Conservation (phyloP, 2,329 filamentous ascomycete genomes). For the Volutella citrinella region DNA sequence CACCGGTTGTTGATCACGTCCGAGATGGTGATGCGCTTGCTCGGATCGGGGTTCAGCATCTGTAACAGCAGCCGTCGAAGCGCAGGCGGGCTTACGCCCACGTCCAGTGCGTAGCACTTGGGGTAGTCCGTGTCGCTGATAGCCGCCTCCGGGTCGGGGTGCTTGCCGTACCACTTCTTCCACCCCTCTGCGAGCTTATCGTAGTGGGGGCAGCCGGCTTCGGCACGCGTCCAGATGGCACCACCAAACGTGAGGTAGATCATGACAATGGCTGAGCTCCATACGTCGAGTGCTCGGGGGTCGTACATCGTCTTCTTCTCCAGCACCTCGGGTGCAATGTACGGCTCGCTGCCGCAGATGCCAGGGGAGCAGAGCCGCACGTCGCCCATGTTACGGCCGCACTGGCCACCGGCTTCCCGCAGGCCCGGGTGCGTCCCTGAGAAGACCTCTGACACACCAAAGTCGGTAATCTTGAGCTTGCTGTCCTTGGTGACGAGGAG, state of each 20-base stretch:
- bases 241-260: slow-evolving; percentile 71
- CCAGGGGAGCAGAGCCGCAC: slow-evolving; percentile 72
- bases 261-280: slow-evolving; percentile 82
- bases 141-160: slow-evolving; percentile 35
- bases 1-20: slow-evolving; percentile 69
- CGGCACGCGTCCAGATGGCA: slow-evolving; percentile 71
- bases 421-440: slow-evolving; percentile 77
- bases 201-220: slow-evolving; percentile 56
- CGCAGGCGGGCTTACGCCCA: slow-evolving; percentile 61
- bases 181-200: slow-evolving; percentile 64
- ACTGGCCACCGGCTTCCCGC: slow-evolving; percentile 68
- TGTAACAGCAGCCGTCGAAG: slow-evolving; percentile 69
- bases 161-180: slow-evolving; percentile 62
- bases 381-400: slow-evolving; percentile 69
- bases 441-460: slow-evolving; percentile 86
- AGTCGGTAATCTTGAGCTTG: slow-evolving; percentile 87
- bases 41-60: slow-evolving; percentile 80
- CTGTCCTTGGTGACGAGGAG: slow-evolving; percentile 75
- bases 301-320: slow-evolving; percentile 65
- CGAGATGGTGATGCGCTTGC: slow-evolving; percentile 65
- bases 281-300: slow-evolving; percentile 77
- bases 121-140: slow-evolving; percentile 63
- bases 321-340: slow-evolving; percentile 83
- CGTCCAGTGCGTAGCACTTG: slow-evolving; percentile 62
- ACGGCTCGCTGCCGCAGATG: slow-evolving; percentile 81